Base-by-base conservation (phyloP, 805 yeast genomes). In the Candida sithepensis region DNA sequence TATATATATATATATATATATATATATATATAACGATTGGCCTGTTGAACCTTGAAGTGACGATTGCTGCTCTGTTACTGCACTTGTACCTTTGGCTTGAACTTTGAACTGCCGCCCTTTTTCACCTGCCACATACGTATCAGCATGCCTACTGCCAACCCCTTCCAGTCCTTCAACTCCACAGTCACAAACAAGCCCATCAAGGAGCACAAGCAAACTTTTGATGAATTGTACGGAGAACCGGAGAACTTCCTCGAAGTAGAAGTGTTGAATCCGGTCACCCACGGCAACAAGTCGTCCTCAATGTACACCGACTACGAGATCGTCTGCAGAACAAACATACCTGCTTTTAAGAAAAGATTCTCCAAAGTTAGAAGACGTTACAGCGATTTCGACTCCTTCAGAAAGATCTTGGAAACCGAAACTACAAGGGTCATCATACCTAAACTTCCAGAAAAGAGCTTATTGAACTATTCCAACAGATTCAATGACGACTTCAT, bases 201-300 rank as follows among this genome's bases (percentile, higher is more conserved):
- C 18, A 57, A 52, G 44, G 66, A 59, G 21, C 67, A 66, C 71
- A 50, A 68, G 50, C 92, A 85, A 64, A 75, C 88, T 3, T 84
- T 83, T 64, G 86, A 81, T 53, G 96, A 89, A 58, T 76, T 87
- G 39, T 94, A 94, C 61, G 96, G 95, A 0, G 96, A 87, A 58
- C 98, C 97, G 0, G 98, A 94, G 66, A 88, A 89, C 68, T 88
- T 90, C 60, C 75, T 92, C 37, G 99, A 92, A 67, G 82, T 94
- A 32, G 97, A 91, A 65, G 96, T 90, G 49, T 72, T 78, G 23
- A 84, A 84, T 62, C 95, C 96, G 10, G 79, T 81, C 52, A 88
- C 96, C 0, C 95, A 88, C 58, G 81, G 79, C 1, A 67, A 69
- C 20, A 68, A 81, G 28, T 77, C 81, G 24, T 46, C 60, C 2